phyloP scores from a whole-genome alignment of 176 grass and related monocot genomes.

The Lolium multiflorum region DNA sequence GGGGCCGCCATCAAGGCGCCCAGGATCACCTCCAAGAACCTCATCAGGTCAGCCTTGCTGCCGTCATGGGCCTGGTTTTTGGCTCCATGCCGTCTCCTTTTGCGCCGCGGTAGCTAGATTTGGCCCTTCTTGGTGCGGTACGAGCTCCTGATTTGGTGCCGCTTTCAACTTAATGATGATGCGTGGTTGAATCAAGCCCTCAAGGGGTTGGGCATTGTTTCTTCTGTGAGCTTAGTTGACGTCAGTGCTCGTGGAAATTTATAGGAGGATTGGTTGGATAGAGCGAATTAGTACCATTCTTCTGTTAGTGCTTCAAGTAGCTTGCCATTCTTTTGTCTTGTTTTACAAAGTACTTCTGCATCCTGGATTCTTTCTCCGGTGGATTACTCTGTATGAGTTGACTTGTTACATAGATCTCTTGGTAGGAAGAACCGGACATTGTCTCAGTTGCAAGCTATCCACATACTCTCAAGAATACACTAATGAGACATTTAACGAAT shows the following conservation, averaged over 20 bases:
- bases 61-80: slow-evolving; percentile 3
- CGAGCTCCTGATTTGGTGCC: neutral
- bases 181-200: neutral
- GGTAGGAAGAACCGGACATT: neutral
- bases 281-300: neutral
- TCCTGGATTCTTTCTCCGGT: neutral
- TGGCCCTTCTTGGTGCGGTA: neutral
- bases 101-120: slow-evolving; percentile 14
- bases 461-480: neutral
- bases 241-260: neutral
- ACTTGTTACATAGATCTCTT: slow-evolving; percentile 12
- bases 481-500: neutral
- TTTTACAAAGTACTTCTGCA: neutral
- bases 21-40: slow-evolving; percentile 98
- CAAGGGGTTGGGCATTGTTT: neutral
- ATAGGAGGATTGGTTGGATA: neutral
- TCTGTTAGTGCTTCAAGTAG: neutral
- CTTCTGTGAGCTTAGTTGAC: neutral
- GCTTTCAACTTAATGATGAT: neutral
- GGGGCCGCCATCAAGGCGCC: slow-evolving; percentile 95
- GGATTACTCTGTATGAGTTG: slow-evolving; percentile 10
- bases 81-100: neutral
- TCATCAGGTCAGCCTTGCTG: slow-evolving; percentile 72
- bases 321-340: neutral
- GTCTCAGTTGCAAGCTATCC: slow-evolving; percentile 7